Conservation (phyloP, 148 eudicot species). For the Suaeda aralocaspica region DNA sequence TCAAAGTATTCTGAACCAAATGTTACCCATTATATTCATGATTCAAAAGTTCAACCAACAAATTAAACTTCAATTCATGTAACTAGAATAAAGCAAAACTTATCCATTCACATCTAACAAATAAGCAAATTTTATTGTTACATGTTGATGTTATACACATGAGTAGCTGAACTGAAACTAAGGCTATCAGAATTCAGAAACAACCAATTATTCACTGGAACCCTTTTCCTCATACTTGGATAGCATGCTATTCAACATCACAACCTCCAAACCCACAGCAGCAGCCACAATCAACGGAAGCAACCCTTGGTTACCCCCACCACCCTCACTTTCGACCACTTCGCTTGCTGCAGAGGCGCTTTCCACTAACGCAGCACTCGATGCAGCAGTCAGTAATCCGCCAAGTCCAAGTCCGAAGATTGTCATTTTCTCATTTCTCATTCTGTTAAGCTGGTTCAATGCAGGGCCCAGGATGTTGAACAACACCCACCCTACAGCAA, state of each 20-base stretch:
- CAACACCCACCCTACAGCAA: conserved; percentile 74
- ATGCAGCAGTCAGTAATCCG: conserved; percentile 40
- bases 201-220: neutral
- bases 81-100: too few relatives aligned
- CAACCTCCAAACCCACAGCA: conserved; percentile 40
- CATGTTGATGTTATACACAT: conserved; percentile 5
- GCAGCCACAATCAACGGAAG: conserved; percentile 45
- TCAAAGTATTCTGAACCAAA: too few relatives aligned
- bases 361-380: neutral
- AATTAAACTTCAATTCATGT: too few relatives aligned
- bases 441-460: conserved; percentile 59
- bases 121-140: neutral
- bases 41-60: neutral
- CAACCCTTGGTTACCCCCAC: conserved; percentile 36
- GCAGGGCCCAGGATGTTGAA: conserved; percentile 78
- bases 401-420: conserved; percentile 54
- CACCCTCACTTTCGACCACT: conserved; percentile 33
- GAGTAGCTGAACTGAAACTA: neutral
- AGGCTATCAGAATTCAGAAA: neutral
- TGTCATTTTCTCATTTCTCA: conserved; percentile 52
- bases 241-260: conserved; percentile 24
- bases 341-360: conserved; percentile 37
- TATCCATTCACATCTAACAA: neutral
- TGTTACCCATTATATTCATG: too few relatives aligned
- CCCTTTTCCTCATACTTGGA: conserved; percentile 18